Evolutionary conservation across 306 rosid genomes (phyloP).

Genomic region (Castanospermum australe): DNA sequence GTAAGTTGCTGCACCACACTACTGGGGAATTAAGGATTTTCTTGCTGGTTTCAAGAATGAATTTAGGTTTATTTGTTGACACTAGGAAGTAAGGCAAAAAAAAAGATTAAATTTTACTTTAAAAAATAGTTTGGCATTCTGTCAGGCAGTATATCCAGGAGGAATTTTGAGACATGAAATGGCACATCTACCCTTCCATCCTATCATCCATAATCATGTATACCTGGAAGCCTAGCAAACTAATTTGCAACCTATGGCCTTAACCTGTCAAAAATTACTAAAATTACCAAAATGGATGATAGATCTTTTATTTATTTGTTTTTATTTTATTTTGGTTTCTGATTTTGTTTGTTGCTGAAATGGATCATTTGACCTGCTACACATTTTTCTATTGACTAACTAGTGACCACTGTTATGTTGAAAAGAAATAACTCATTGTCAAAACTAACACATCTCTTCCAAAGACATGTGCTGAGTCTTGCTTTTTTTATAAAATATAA

Average conservation of each 20-base stretch:
- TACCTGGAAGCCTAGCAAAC: not conserved
- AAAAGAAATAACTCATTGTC: not conserved
- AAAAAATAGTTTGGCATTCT: not conserved
- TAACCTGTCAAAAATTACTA: not conserved
- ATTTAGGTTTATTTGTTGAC: not conserved
- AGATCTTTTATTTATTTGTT: not conserved
- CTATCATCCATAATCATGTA: not conserved
- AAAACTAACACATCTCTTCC: not conserved
- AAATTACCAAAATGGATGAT: slow-evolving; percentile 7
- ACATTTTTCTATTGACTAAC: not conserved
- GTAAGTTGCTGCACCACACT: not conserved
- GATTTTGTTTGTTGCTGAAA: not conserved
- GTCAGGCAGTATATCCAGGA: not conserved
- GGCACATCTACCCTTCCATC: not conserved
- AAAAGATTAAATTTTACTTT: not conserved
- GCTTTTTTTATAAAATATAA: too few relatives aligned
- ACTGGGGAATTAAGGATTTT: not conserved
- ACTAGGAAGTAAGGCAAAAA: not conserved
- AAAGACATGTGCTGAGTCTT: not conserved
- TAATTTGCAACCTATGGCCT: not conserved
- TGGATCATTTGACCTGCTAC: not conserved
- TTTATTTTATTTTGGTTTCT: not conserved
- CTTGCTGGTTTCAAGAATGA: not conserved
- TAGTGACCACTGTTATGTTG: not conserved
- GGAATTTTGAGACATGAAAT: not conserved